Conservation (phyloP, 352 stramenopile genomes). For the Phytophthora hibernalis region DNA sequence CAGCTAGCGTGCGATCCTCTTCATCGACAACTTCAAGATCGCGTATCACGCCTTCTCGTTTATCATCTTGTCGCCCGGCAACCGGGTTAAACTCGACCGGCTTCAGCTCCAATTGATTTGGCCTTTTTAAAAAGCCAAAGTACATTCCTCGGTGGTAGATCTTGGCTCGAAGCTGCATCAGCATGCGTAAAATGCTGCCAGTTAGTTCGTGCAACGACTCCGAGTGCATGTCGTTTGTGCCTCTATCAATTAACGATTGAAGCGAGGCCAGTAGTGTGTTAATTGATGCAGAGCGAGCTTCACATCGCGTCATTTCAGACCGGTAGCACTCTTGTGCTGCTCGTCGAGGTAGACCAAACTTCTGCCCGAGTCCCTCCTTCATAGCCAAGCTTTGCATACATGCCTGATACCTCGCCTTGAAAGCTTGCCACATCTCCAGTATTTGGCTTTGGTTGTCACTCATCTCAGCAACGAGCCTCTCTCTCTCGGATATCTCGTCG, state of each 20-base stretch:
- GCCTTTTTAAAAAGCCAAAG: slow-evolving; percentile 65
- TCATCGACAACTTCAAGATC: slow-evolving; percentile 59
- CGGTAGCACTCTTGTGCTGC: slow-evolving; percentile 87
- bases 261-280: slow-evolving; percentile 70
- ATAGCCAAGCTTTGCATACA: slow-evolving; percentile 87
- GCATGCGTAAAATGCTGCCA: slow-evolving; percentile 35
- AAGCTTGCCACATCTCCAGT: slow-evolving; percentile 46
- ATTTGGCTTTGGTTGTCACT: slow-evolving; percentile 40
- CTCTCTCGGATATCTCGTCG: slow-evolving; percentile 40
- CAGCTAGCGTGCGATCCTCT: slow-evolving; percentile 30
- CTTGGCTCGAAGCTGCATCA: slow-evolving; percentile 66
- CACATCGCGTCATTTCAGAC: slow-evolving; percentile 83
- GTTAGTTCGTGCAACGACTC: slow-evolving; percentile 17
- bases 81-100: slow-evolving; percentile 41
- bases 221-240: slow-evolving; percentile 2
- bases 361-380: slow-evolving; percentile 89
- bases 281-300: slow-evolving; percentile 69
- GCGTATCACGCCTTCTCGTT: slow-evolving; percentile 29
- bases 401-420: slow-evolving; percentile 75
- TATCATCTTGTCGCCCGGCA: slow-evolving; percentile 15
- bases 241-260: slow-evolving; percentile 40
- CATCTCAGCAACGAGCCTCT: slow-evolving; percentile 49
- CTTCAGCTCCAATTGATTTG: slow-evolving; percentile 54
- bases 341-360: slow-evolving; percentile 86
- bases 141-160: slow-evolving; percentile 69